Percentiles rank a stretch among this genome's conserved stretches.
Conservation (phyloP, 176 grass and related monocot genomes). For the Neostapfia colusana region DNA sequence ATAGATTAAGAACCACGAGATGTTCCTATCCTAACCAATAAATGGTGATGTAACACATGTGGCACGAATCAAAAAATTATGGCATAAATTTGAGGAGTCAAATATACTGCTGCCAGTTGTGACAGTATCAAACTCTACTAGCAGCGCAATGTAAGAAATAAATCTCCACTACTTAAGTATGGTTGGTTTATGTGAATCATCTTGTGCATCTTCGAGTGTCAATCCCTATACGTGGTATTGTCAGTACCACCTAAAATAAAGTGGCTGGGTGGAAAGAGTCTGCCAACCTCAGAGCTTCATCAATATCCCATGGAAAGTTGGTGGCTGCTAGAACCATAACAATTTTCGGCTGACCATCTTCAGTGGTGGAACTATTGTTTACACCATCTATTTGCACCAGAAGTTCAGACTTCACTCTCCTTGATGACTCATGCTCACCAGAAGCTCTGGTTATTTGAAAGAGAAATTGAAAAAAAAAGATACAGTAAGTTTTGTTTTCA, state of each 20-base stretch:
- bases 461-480: slow-evolving; percentile 4
- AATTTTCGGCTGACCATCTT: slow-evolving; percentile 90
- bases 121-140: slow-evolving; percentile 4
- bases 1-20: no score
- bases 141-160: slow-evolving; percentile 21
- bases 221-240: not conserved
- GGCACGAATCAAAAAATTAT: not conserved
- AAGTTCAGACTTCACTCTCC: slow-evolving; percentile 99
- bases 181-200: not conserved
- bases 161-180: slow-evolving; percentile 22
- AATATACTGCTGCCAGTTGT: not conserved
- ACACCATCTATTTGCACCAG: slow-evolving; percentile 98
- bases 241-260: slow-evolving; percentile 19
- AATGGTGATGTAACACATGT: not conserved
- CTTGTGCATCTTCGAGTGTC: slow-evolving; percentile 12
- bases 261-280: slow-evolving; percentile 9
- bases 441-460: slow-evolving; percentile 59
- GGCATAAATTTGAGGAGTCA: slow-evolving; percentile 11
- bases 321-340: slow-evolving; percentile 97
- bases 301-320: slow-evolving; percentile 98
- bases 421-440: slow-evolving; percentile 98
- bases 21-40: no score
- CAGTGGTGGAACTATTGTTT: slow-evolving; percentile 76
- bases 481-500: slow-evolving; percentile 16
- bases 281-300: slow-evolving; percentile 87